Evolutionary conservation across 2,329 filamentous ascomycete genomes (phyloP).

Genomic region (Coniosporium tulheliwenetii): DNA sequence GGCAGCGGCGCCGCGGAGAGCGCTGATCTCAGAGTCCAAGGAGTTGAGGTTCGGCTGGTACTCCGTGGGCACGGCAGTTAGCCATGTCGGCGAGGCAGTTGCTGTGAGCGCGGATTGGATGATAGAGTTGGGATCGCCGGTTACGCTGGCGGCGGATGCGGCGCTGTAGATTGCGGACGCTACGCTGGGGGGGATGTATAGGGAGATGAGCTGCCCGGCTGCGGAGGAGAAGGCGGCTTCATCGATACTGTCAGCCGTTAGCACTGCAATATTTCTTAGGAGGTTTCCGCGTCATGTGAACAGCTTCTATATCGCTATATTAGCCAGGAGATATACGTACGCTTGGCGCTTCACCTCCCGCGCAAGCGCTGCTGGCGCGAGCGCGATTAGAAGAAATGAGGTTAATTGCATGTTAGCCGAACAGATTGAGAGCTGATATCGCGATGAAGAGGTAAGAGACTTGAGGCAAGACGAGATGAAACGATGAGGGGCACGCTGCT

Average conservation of each 20-base stretch:
- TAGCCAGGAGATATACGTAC: too few species aligned
- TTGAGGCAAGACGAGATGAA: too few species aligned
- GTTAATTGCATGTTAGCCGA: too few species aligned
- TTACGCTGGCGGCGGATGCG: conserved; percentile 13
- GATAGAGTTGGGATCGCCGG: conserved; percentile 13
- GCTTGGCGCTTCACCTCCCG: too few species aligned
- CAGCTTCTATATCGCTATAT: too few species aligned
- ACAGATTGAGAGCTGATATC: too few species aligned
- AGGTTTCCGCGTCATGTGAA: too few species aligned
- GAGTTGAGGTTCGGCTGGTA: conserved; percentile 11
- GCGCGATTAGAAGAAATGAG: too few species aligned
- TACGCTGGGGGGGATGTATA: conserved; percentile 14
- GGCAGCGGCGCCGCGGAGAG: conserved; percentile 7
- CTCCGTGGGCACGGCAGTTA: conserved; percentile 12
- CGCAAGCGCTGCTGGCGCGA: too few species aligned
- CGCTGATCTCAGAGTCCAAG: conserved; percentile 10
- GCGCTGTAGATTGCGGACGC: conserved; percentile 11
- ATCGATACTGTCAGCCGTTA: not conserved
- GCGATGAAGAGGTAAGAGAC: too few species aligned
- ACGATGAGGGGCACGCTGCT: too few species aligned
- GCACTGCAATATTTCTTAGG: too few species aligned
- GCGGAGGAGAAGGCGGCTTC: conserved; percentile 9
- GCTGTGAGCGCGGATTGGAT: conserved; percentile 10
- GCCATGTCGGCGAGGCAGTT: conserved; percentile 11
- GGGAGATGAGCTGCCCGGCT: conserved; percentile 11